Percentiles rank a stretch among this genome's conserved stretches.
Evolutionary conservation across 305 asterid genomes (phyloP).

Genomic region (Fraxinus paxiana): DNA sequence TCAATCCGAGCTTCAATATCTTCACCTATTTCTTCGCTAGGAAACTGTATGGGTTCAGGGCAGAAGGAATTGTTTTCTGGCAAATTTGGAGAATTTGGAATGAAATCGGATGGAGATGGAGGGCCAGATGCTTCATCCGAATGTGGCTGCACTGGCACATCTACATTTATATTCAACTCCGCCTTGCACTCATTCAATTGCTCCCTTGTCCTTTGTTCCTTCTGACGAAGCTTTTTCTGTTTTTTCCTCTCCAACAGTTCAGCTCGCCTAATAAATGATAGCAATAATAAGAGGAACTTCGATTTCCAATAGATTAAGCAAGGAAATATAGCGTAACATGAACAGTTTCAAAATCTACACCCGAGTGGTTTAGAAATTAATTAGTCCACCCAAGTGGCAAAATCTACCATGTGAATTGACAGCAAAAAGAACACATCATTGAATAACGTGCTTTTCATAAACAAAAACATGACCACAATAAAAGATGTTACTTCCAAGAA

Average conservation of each 20-base stretch:
- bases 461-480: background rate
- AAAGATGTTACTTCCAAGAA: background rate
- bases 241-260: slow-evolving; percentile 56
- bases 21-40: slow-evolving; percentile 40
- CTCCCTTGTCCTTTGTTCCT: slow-evolving; percentile 60
- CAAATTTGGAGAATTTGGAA: slow-evolving; percentile 34
- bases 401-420: background rate
- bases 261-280: slow-evolving; percentile 43
- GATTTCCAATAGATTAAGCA: background rate
- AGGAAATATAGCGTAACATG: no score
- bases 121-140: slow-evolving; percentile 43
- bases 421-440: background rate
- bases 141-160: slow-evolving; percentile 39
- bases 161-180: slow-evolving; percentile 30
- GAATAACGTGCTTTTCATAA: background rate
- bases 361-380: background rate
- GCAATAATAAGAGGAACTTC: background rate
- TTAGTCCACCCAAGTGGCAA: background rate
- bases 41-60: slow-evolving; percentile 37
- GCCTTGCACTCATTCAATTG: slow-evolving; percentile 32
- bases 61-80: slow-evolving; percentile 26
- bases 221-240: slow-evolving; percentile 66
- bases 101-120: slow-evolving; percentile 44
- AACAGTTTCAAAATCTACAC: background rate
- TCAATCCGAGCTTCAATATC: slow-evolving; percentile 41